Evolutionary conservation across 1,284 basidiomycete genomes (phyloP).

Genomic region (Paramarasmius palmivorus): DNA sequence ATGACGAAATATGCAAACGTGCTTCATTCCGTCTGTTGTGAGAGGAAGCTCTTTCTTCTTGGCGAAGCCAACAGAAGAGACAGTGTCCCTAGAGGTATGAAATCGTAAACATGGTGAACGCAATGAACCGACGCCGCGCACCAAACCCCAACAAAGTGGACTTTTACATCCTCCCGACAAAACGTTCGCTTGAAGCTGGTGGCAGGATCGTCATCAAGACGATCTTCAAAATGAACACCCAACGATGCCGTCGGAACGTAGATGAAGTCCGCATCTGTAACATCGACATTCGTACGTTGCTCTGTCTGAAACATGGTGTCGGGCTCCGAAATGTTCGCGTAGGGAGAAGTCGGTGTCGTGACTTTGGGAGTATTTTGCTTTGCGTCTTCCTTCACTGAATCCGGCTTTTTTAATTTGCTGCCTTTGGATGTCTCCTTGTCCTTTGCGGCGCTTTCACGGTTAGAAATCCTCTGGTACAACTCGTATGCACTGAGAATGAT

Average conservation of each 20-base stretch:
- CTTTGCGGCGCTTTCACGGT: too few relatives aligned
- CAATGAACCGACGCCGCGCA: constrained; percentile 16
- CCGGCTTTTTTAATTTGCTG: too few relatives aligned
- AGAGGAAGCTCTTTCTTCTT: constrained; percentile 16
- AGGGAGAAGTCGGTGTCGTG: too few relatives aligned
- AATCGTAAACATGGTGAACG: too few relatives aligned
- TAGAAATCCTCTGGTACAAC: constrained; percentile 13
- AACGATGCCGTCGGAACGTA: too few relatives aligned
- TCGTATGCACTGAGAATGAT: constrained; percentile 28
- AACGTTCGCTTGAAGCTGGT: constrained; percentile 28
- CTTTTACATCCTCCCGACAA: constrained; percentile 19
- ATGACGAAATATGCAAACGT: constrained; percentile 29
- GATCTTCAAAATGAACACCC: neutral
- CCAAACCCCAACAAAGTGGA: constrained; percentile 41
- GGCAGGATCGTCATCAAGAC: neutral
- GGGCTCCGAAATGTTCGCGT: too few relatives aligned
- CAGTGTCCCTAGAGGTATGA: constrained; percentile 23
- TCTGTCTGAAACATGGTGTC: too few relatives aligned
- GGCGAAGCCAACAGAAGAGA: constrained; percentile 26
- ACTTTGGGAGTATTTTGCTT: too few relatives aligned
- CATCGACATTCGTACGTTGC: too few relatives aligned
- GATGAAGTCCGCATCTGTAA: too few relatives aligned
- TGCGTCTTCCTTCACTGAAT: too few relatives aligned
- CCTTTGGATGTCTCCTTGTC: too few relatives aligned
- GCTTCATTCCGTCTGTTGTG: constrained; percentile 20